Percentiles rank a stretch among this genome's conserved stretches.
Evolutionary conservation across 306 rosid genomes (phyloP).

Genomic region (Oxytropis ochrocephala): DNA sequence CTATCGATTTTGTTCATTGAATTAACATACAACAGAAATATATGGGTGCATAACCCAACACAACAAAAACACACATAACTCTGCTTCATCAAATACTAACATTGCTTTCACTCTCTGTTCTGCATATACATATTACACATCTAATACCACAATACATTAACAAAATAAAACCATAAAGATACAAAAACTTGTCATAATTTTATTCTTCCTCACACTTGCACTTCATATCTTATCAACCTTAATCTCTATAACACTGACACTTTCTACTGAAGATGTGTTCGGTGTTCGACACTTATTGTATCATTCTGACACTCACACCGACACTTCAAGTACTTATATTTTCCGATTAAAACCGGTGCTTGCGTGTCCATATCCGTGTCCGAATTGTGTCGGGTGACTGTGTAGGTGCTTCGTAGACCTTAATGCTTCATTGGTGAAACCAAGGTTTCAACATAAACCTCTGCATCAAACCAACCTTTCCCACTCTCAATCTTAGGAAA

Average conservation of each 20-base stretch:
- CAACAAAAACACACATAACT: background rate
- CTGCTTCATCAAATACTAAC: slow-evolving; percentile 16
- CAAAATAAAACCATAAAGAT: background rate
- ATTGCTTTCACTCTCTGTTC: slow-evolving; percentile 10
- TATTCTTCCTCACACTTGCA: slow-evolving; percentile 8
- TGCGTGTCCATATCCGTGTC: too few relatives aligned
- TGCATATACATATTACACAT: slow-evolving; percentile 17
- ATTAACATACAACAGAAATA: too few relatives aligned
- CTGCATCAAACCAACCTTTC: slow-evolving; percentile 57
- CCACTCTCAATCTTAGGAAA: slow-evolving; percentile 42
- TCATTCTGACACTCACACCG: too few relatives aligned
- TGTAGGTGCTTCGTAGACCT: background rate
- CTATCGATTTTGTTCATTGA: too few relatives aligned
- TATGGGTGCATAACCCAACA: background rate
- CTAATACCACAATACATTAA: background rate
- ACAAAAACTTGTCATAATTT: slow-evolving; percentile 12
- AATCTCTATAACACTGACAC: too few relatives aligned
- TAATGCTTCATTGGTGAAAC: slow-evolving; percentile 34
- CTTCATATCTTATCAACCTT: background rate
- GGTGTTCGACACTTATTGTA: too few relatives aligned
- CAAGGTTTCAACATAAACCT: slow-evolving; percentile 39
- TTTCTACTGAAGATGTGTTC: too few relatives aligned
- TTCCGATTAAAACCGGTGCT: too few relatives aligned
- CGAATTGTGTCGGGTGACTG: too few relatives aligned
- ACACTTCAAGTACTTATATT: too few relatives aligned